Evolutionary conservation across 2,329 filamentous ascomycete species (phyloP).

Genomic region (Exophiala alcalophila): DNA sequence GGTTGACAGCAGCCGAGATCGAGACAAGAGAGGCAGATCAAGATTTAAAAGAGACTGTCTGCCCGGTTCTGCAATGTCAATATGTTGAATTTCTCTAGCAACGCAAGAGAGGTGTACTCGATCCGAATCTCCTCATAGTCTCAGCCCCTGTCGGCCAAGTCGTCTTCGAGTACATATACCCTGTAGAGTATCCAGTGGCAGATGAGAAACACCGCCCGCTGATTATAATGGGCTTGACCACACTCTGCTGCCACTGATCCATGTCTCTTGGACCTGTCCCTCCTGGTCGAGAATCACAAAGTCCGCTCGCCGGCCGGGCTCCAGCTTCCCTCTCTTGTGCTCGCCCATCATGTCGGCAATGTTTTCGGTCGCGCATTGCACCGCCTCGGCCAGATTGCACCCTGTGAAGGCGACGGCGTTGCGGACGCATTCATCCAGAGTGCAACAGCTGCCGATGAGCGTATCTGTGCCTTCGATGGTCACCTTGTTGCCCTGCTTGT

Average conservation of each 20-base stretch:
- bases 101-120: no score
- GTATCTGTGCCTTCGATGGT: constrained; percentile 54
- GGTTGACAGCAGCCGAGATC: no score
- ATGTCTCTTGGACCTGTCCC: constrained; percentile 51
- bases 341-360: constrained; percentile 51
- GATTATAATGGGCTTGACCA: constrained; percentile 29
- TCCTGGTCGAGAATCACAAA: constrained; percentile 48
- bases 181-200: no score
- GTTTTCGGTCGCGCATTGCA: constrained; percentile 51
- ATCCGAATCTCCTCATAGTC: no score
- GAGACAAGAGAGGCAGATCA: no score
- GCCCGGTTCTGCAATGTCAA: no score
- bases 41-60: no score
- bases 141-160: no score
- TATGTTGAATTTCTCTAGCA: no score
- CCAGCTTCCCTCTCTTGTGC: constrained; percentile 43
- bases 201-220: no score
- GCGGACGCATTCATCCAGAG: constrained; percentile 50
- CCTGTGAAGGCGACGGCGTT: constrained; percentile 45
- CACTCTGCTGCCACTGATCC: constrained; percentile 49
- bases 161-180: no score
- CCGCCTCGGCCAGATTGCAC: constrained; percentile 48
- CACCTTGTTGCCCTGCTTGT: constrained; percentile 49
- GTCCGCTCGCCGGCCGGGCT: constrained; percentile 48
- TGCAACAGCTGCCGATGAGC: constrained; percentile 53